Conservation (phyloP, 192 early-diverging fungal species). For the Phycomyces nitens region DNA sequence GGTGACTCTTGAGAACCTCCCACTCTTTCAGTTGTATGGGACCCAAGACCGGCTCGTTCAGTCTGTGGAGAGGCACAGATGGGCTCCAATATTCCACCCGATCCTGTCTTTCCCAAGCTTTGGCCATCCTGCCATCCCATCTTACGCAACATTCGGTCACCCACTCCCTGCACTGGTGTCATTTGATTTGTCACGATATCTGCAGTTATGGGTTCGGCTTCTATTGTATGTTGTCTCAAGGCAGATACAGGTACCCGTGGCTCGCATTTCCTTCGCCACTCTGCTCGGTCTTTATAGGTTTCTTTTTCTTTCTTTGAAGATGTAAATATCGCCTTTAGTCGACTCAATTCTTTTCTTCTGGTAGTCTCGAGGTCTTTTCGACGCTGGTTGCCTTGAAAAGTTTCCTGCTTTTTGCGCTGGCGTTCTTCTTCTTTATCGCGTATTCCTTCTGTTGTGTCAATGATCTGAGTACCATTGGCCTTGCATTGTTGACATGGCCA, state of each 20-base stretch:
- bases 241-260: not conserved
- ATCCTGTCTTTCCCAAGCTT: conserved; percentile 41
- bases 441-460: conserved; percentile 41
- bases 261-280: conserved; percentile 10
- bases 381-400: not conserved
- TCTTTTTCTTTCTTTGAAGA: not conserved
- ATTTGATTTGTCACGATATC: conserved; percentile 8
- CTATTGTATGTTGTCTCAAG: not conserved
- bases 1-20: not conserved
- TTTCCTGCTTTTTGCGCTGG: not conserved
- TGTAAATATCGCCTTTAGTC: conserved; percentile 20
- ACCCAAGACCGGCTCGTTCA: not conserved
- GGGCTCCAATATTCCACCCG: conserved; percentile 10
- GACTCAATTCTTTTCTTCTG: conserved; percentile 31
- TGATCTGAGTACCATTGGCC: conserved; percentile 46
- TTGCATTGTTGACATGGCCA: conserved; percentile 63
- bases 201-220: not conserved
- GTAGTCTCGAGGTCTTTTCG: conserved; percentile 25
- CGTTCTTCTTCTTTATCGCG: conserved; percentile 8
- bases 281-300: conserved; percentile 23
- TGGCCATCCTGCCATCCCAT: conserved; percentile 73
- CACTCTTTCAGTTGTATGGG: not conserved
- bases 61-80: not conserved
- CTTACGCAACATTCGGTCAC: conserved; percentile 53
- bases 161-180: conserved; percentile 60